Percentiles rank a stretch among this genome's conserved stretches.
phyloP scores from a whole-genome alignment of 768 basidiomycete species.

The Xerocomellus amylosporus region DNA sequence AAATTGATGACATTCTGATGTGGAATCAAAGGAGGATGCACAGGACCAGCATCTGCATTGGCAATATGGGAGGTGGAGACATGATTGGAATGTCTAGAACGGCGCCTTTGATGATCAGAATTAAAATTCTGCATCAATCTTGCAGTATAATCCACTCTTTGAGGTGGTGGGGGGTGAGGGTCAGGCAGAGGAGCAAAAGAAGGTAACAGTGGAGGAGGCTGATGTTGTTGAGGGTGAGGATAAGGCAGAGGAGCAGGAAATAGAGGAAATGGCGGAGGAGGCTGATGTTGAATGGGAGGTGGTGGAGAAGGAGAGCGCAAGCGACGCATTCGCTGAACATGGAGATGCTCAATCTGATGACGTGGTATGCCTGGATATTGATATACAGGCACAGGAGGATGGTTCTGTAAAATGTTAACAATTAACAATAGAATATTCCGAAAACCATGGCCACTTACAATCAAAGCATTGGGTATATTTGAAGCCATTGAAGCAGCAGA shows the following conservation, averaged over 20 bases:
- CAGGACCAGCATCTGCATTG: background rate
- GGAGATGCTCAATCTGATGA: background rate
- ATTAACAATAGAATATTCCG: background rate
- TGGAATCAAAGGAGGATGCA: background rate
- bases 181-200: no score
- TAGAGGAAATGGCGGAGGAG: no score
- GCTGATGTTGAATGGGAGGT: background rate
- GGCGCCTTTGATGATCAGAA: background rate
- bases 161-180: background rate
- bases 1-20: background rate
- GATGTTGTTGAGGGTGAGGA: no score
- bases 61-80: no score
- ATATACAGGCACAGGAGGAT: background rate
- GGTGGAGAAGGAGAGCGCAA: background rate
- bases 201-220: no score
- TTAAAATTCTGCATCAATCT: background rate
- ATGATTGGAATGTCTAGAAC: background rate
- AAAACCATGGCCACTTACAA: no score
- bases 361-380: conserved; percentile 3
- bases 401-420: background rate
- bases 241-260: no score
- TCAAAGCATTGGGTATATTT: no score
- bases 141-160: background rate
- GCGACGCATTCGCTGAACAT: background rate
- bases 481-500: no score